Conservation (phyloP, 768 basidiomycete species). For the Collybiopsis luxurians region DNA sequence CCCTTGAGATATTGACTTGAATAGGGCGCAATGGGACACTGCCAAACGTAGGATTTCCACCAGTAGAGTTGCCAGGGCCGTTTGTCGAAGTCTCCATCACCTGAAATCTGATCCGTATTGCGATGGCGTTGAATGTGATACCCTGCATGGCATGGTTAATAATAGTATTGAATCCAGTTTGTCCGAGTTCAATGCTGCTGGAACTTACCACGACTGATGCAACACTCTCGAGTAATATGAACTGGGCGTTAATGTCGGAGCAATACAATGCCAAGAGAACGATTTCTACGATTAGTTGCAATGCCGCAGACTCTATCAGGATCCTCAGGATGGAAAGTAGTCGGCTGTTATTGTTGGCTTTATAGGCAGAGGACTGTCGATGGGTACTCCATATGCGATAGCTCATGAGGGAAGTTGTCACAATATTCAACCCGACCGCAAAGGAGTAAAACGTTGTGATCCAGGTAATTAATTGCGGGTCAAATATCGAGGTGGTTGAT, state of each 20-base stretch:
- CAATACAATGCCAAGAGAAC: conserved; percentile 16
- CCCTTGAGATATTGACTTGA: conserved; percentile 1
- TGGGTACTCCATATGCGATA: conserved; percentile 14
- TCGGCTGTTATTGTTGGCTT: neutral
- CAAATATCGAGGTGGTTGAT: conserved; percentile 14
- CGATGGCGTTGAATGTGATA: conserved; percentile 13
- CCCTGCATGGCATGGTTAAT: neutral
- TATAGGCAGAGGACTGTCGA: conserved; percentile 8
- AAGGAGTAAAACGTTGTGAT: conserved; percentile 18
- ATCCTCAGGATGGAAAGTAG: conserved; percentile 14
- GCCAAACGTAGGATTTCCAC: neutral
- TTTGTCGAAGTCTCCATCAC: neutral
- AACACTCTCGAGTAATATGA: conserved; percentile 15
- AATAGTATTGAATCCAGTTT: no score
- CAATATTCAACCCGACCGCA: conserved; percentile 17
- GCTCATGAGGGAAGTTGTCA: conserved; percentile 20
- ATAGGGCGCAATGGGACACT: conserved; percentile 10
- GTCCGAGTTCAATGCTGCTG: neutral
- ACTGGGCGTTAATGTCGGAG: conserved; percentile 15
- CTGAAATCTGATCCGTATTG: conserved; percentile 10
- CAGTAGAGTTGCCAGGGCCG: neutral
- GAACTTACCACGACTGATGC: conserved; percentile 14
- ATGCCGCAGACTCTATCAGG: conserved; percentile 17
- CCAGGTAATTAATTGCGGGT: conserved; percentile 12
- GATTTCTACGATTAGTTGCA: conserved; percentile 17